Evolutionary conservation across 2,329 filamentous ascomycete genomes (phyloP).

Genomic region (Fusarium papillatum): DNA sequence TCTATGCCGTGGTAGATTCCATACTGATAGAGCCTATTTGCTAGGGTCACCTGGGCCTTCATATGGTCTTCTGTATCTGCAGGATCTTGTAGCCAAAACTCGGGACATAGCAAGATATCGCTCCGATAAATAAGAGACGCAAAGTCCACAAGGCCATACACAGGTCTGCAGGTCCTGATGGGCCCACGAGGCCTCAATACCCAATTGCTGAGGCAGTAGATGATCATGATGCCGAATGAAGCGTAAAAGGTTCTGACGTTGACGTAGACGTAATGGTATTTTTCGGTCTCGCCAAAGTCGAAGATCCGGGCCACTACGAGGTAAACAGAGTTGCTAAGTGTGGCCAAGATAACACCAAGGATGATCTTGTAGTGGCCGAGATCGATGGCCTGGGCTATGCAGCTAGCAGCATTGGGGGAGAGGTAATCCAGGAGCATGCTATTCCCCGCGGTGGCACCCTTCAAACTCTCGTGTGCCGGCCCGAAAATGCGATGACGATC

Average conservation of each 20-base stretch:
- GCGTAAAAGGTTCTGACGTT: background rate
- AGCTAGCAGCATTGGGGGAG: background rate
- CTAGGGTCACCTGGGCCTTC: background rate
- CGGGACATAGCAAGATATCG: background rate
- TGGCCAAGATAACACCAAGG: background rate
- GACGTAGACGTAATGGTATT: background rate
- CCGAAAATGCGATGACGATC: background rate
- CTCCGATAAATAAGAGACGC: background rate
- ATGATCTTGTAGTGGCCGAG: background rate
- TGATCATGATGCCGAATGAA: background rate
- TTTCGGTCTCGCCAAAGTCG: background rate
- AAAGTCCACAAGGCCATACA: background rate
- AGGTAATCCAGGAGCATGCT: background rate
- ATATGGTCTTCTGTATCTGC: background rate
- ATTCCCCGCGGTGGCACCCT: background rate
- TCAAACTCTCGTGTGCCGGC: background rate
- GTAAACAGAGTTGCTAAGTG: background rate
- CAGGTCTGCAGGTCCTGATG: background rate
- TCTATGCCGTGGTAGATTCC: background rate
- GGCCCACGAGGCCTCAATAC: background rate
- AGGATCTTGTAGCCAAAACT: background rate
- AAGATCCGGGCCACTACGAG: background rate
- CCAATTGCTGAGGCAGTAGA: background rate
- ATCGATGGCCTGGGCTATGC: background rate
- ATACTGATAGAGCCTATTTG: background rate